Evolutionary conservation across 306 rosid genomes (phyloP).

Genomic region (Quercus cerris): DNA sequence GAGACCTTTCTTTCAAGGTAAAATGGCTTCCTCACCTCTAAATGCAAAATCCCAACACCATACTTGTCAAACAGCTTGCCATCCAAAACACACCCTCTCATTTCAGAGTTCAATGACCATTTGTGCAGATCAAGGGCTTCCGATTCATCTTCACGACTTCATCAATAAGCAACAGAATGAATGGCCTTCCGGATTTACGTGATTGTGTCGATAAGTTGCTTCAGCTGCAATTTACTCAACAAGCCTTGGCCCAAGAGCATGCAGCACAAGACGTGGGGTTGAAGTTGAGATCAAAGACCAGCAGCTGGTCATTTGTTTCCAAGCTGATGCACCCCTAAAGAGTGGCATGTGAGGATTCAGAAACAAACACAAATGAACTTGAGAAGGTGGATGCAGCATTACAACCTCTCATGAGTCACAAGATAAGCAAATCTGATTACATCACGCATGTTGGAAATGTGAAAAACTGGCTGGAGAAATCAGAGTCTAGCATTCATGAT

Average conservation of each 20-base stretch:
- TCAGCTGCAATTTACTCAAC: conserved; percentile 29
- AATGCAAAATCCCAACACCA: neutral
- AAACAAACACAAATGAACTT: conserved; percentile 27
- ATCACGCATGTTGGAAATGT: neutral
- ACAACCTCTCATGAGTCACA: neutral
- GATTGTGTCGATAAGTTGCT: conserved; percentile 22
- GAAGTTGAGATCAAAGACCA: conserved; percentile 27
- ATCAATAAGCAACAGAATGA: conserved; percentile 17
- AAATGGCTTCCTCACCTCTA: neutral
- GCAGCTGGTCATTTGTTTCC: conserved; percentile 36
- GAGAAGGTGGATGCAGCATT: conserved; percentile 7
- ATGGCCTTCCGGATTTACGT: conserved; percentile 27
- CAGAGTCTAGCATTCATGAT: conserved; percentile 7
- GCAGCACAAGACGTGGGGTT: conserved; percentile 23
- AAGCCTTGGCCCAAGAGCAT: conserved; percentile 21
- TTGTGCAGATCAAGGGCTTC: conserved; percentile 22
- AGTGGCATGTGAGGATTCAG: conserved; percentile 19
- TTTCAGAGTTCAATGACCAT: neutral
- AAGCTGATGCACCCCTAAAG: conserved; percentile 27
- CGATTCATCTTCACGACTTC: conserved; percentile 13
- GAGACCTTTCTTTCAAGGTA: neutral
- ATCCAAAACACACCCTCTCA: neutral
- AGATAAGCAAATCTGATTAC: neutral
- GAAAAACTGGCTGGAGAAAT: neutral
- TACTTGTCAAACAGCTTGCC: neutral